A percentile compares a stretch with the other conserved stretches of the same genome.
phyloP scores from a whole-genome alignment of 106 monocot species.

The Dactylorhiza incarnata region DNA sequence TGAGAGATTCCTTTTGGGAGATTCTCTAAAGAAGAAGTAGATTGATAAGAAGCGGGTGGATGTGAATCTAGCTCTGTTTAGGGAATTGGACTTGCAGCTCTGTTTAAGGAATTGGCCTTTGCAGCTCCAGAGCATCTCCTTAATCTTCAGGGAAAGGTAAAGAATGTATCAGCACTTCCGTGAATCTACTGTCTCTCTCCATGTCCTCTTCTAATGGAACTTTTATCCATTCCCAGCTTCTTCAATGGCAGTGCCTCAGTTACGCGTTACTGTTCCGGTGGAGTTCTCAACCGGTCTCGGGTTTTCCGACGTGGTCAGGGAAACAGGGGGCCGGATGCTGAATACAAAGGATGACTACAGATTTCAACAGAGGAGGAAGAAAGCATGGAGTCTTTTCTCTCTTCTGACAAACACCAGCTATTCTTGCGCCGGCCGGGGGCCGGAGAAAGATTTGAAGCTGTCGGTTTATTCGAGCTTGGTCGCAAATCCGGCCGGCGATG shows the following conservation, averaged over 20 bases:
- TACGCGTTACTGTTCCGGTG: not conserved
- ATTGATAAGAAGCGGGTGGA: not conserved
- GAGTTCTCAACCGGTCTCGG: constrained; percentile 8
- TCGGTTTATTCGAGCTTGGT: constrained; percentile 39
- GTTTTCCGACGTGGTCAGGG: constrained; percentile 12
- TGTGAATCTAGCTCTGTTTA: not conserved
- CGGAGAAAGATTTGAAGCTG: constrained; percentile 9
- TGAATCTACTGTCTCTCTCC: no score
- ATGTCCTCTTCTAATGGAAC: not conserved
- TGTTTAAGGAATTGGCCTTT: not conserved
- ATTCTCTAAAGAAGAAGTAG: no score
- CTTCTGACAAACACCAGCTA: constrained; percentile 26
- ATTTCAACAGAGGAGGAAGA: not conserved
- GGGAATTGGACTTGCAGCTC: not conserved
- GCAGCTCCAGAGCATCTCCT: not conserved
- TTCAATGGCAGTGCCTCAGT: not conserved
- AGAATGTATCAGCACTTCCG: not conserved
- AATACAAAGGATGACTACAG: not conserved
- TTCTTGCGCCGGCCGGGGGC: constrained; percentile 13
- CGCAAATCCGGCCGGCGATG: constrained; percentile 44
- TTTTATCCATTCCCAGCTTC: not conserved
- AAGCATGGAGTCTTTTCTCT: constrained; percentile 18
- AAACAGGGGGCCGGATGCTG: not conserved
- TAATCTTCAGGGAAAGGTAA: not conserved
- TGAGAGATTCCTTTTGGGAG: no score